Percentiles rank a stretch among this genome's conserved stretches.
phyloP scores from a whole-genome alignment of 2,329 filamentous ascomycete genomes.

The Parastagonospora avenae region DNA sequence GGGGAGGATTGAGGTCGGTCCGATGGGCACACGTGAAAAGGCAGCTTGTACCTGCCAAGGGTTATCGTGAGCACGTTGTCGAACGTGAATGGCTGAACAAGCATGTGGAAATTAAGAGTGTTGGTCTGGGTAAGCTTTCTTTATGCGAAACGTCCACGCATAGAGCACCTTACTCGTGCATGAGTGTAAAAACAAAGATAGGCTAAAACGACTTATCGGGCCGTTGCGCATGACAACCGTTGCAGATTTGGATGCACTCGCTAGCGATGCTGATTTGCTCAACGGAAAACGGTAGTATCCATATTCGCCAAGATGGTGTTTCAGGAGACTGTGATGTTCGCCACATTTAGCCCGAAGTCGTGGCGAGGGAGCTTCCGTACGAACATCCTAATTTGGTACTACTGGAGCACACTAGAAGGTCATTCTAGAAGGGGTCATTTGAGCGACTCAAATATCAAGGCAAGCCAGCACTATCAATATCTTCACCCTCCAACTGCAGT shows the following conservation, averaged over 20 bases:
- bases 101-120: not conserved
- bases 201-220: not conserved
- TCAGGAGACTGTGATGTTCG: conserved; percentile 10
- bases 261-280: not conserved
- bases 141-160: conserved; percentile 1
- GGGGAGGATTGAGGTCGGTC: too few species aligned
- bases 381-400: not conserved
- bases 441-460: not conserved
- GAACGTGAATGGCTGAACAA: too few species aligned
- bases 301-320: conserved; percentile 2
- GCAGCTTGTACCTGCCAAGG: too few species aligned
- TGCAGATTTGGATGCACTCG: not conserved
- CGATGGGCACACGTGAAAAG: too few species aligned
- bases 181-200: not conserved
- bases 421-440: not conserved
- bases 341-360: conserved; percentile 13
- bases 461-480: not conserved
- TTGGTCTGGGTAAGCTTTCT: not conserved
- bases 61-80: too few species aligned
- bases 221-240: conserved; percentile 1
- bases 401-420: not conserved
- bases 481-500: not conserved
- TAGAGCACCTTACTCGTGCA: not conserved
- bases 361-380: conserved; percentile 5
- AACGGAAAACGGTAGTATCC: conserved; percentile 4